phyloP scores from a whole-genome alignment of 176 grass and related monocot genomes.

The Pharus latifolius region DNA sequence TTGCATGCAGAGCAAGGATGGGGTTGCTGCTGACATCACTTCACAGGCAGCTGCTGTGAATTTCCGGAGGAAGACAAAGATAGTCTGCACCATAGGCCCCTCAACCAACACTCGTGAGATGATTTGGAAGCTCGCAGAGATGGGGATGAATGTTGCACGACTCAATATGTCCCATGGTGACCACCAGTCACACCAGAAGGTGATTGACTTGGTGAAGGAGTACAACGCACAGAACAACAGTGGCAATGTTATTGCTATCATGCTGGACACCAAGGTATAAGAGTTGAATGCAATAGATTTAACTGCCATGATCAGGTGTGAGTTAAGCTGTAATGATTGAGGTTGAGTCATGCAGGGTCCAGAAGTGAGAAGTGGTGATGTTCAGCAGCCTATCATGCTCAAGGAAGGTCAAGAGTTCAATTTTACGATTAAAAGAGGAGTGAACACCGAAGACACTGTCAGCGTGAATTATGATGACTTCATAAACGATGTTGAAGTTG shows the following conservation, averaged over 20 bases:
- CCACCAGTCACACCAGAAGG: slow-evolving; percentile 86
- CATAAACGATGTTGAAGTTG: slow-evolving; percentile 92
- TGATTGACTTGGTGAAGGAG: slow-evolving; percentile 93
- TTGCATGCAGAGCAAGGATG: slow-evolving; percentile 23
- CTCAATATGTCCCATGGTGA: slow-evolving; percentile 99
- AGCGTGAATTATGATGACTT: slow-evolving; percentile 98
- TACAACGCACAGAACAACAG: slow-evolving; percentile 73
- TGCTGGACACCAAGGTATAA: slow-evolving; percentile 96
- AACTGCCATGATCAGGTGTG: background rate
- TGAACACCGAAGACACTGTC: slow-evolving; percentile 74
- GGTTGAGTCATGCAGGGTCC: slow-evolving; percentile 56
- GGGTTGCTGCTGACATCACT: slow-evolving; percentile 17
- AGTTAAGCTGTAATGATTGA: slow-evolving; percentile 2
- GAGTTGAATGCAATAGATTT: background rate
- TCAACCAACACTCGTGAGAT: slow-evolving; percentile 79
- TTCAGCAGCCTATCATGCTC: slow-evolving; percentile 80
- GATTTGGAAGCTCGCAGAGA: slow-evolving; percentile 95
- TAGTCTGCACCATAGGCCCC: slow-evolving; percentile 96
- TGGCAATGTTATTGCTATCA: slow-evolving; percentile 74
- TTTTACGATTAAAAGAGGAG: slow-evolving; percentile 83
- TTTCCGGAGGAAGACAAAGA: slow-evolving; percentile 73
- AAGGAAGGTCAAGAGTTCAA: slow-evolving; percentile 80
- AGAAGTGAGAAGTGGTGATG: slow-evolving; percentile 97
- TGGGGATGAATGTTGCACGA: slow-evolving; percentile 86
- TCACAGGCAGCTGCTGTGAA: slow-evolving; percentile 6